Percentiles rank a stretch among this genome's conserved stretches.
Evolutionary conservation across 2,329 filamentous ascomycete species (phyloP).

Genomic region (Cercospora beticola): DNA sequence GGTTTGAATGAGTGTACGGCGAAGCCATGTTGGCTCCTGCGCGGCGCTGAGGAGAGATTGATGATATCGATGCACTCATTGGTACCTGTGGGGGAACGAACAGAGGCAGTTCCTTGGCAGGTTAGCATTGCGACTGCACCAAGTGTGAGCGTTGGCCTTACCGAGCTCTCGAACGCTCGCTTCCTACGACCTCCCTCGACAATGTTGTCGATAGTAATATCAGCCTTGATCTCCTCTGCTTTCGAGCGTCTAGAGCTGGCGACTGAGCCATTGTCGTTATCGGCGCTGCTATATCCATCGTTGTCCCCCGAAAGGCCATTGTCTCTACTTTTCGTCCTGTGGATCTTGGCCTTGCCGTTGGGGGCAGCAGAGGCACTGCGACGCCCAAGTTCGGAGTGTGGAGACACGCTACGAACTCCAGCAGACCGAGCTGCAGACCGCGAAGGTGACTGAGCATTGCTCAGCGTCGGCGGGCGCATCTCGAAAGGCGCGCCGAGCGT

Average conservation of each 20-base stretch:
- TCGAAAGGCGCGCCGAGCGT: slow-evolving; percentile 65
- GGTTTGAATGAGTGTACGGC: slow-evolving; percentile 71
- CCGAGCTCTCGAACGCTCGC: slow-evolving; percentile 90
- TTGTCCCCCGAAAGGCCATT: slow-evolving; percentile 54
- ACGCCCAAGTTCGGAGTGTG: slow-evolving; percentile 64
- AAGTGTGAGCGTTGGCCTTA: slow-evolving; percentile 55
- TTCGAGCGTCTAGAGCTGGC: slow-evolving; percentile 71
- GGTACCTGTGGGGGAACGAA: slow-evolving; percentile 95
- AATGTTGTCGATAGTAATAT: slow-evolving; percentile 98
- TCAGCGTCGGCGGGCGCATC: slow-evolving; percentile 60
- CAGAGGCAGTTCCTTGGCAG: slow-evolving; percentile 80
- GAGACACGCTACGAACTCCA: slow-evolving; percentile 77
- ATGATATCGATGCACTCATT: slow-evolving; percentile 93
- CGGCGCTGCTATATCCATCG: slow-evolving; percentile 82
- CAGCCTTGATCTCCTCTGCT: slow-evolving; percentile 84
- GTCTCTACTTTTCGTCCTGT: slow-evolving; percentile 56
- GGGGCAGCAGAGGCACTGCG: slow-evolving; percentile 77
- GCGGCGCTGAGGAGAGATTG: slow-evolving; percentile 85
- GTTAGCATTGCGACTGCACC: slow-evolving; percentile 15
- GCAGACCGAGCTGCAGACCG: slow-evolving; percentile 70
- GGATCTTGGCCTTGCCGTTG: slow-evolving; percentile 55
- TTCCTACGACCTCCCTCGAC: slow-evolving; percentile 95
- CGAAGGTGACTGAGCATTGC: slow-evolving; percentile 62
- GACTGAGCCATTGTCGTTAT: slow-evolving; percentile 73
- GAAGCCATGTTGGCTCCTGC: slow-evolving; percentile 69